phyloP scores from a whole-genome alignment of 306 rosid species.

The Urtica urens region DNA sequence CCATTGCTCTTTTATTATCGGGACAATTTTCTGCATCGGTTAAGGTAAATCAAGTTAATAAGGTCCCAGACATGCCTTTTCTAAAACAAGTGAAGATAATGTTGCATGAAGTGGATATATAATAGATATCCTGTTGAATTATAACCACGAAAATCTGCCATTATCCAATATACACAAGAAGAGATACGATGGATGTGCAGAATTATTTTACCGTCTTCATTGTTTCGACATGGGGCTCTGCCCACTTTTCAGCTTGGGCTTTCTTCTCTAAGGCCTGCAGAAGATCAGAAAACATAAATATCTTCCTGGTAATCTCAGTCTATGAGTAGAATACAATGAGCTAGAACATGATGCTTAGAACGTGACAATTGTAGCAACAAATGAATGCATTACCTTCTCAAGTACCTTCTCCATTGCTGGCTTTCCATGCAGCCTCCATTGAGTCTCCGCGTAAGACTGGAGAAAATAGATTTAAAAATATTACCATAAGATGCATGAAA shows the following conservation, averaged over 20 bases:
- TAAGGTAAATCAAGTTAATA: slow-evolving; percentile 13
- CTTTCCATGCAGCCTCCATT: slow-evolving; percentile 74
- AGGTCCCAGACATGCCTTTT: neutral
- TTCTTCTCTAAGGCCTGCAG: slow-evolving; percentile 57
- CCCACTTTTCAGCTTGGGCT: slow-evolving; percentile 79
- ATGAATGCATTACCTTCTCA: slow-evolving; percentile 49
- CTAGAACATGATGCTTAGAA: too few relatives aligned
- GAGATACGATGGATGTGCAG: slow-evolving; percentile 7
- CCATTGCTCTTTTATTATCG: slow-evolving; percentile 55
- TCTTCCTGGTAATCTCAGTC: neutral
- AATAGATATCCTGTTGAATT: neutral
- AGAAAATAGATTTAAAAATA: slow-evolving; percentile 15
- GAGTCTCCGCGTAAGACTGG: slow-evolving; percentile 39
- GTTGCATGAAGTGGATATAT: neutral
- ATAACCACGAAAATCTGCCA: neutral
- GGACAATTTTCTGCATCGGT: slow-evolving; percentile 60
- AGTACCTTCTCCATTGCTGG: slow-evolving; percentile 46
- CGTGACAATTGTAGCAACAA: neutral
- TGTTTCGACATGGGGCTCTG: slow-evolving; percentile 70
- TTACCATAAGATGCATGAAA: slow-evolving; percentile 20
- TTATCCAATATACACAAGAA: neutral
- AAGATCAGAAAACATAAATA: slow-evolving; percentile 19
- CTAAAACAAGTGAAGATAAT: too few relatives aligned
- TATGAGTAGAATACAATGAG: neutral
- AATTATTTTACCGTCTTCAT: slow-evolving; percentile 57